These are phyloP conservation scores for Colletotrichum musicola DNA, from an alignment of 2,329 filamentous ascomycete species.

Conservation along the genomic window DNA sequence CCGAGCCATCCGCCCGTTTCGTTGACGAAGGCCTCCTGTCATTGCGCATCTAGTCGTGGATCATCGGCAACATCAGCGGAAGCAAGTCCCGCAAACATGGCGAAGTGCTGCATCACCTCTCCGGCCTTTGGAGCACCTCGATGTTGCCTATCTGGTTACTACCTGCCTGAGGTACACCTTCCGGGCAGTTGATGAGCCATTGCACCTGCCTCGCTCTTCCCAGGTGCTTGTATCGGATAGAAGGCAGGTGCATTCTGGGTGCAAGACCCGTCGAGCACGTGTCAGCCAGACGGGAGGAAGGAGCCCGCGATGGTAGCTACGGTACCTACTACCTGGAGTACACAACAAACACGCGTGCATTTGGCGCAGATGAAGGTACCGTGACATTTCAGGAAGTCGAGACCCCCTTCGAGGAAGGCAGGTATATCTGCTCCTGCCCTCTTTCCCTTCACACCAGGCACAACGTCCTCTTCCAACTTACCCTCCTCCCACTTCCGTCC, in stretches of 20 bases:
- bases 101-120: not conserved
- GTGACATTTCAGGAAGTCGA: not conserved
- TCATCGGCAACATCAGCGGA: not conserved
- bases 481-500: not conserved
- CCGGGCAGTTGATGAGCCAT: not conserved
- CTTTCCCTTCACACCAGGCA: not conserved
- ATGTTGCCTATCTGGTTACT: too few relatives aligned
- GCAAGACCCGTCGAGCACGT: not conserved
- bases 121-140: not conserved
- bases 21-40: not conserved
- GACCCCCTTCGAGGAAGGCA: not conserved
- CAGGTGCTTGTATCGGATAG: not conserved
- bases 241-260: not conserved
- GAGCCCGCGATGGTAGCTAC: not conserved
- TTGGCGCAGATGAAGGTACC: not conserved
- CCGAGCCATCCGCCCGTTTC: not conserved
- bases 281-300: not conserved
- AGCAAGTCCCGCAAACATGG: not conserved
- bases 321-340: not conserved
- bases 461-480: not conserved
- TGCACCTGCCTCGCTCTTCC: not conserved
- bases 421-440: conserved; percentile 24
- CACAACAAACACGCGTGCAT: not conserved
- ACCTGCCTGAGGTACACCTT: not conserved
- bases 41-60: not conserved